These are phyloP conservation scores for Forsythia suspensa DNA, from an alignment of 257 asterid species.

Conservation along the genomic window DNA sequence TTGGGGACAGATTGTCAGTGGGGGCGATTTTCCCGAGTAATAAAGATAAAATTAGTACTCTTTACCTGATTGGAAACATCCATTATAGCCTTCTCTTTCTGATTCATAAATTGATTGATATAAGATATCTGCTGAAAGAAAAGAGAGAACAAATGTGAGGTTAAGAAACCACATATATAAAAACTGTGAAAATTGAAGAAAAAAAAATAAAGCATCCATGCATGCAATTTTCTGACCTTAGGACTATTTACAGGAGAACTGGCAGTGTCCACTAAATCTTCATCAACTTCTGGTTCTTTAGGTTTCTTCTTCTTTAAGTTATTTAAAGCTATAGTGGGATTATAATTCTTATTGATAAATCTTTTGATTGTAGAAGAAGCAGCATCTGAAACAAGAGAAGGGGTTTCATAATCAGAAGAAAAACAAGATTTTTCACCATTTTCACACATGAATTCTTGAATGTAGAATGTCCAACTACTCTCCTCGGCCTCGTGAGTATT, in stretches of 20 bases:
- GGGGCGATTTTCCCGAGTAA: neutral
- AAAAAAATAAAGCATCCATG: neutral
- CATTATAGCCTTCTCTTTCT: constrained; percentile 36
- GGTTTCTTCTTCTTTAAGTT: constrained; percentile 55
- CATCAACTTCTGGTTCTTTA: constrained; percentile 23
- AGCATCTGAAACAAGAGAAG: constrained; percentile 65
- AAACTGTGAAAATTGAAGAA: neutral
- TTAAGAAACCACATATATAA: neutral
- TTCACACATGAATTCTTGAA: constrained; percentile 50
- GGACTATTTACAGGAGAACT: constrained; percentile 80
- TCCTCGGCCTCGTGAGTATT: constrained; percentile 48
- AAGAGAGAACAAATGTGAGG: neutral
- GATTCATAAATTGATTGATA: constrained; percentile 40
- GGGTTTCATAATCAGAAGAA: constrained; percentile 38
- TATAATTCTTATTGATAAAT: constrained; percentile 15
- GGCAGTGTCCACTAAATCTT: constrained; percentile 77
- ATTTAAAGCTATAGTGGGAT: neutral
- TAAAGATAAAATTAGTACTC: too few species aligned
- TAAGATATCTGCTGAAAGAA: constrained; percentile 41
- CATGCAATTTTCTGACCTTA: constrained; percentile 36
- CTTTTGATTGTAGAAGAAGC: constrained; percentile 52
- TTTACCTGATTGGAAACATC: constrained; percentile 41
- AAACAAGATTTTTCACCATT: constrained; percentile 8
- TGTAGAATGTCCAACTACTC: constrained; percentile 83
- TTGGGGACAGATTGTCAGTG: neutral